phyloP scores from a whole-genome alignment of 768 basidiomycete genomes.

The Suillus subalutaceus region DNA sequence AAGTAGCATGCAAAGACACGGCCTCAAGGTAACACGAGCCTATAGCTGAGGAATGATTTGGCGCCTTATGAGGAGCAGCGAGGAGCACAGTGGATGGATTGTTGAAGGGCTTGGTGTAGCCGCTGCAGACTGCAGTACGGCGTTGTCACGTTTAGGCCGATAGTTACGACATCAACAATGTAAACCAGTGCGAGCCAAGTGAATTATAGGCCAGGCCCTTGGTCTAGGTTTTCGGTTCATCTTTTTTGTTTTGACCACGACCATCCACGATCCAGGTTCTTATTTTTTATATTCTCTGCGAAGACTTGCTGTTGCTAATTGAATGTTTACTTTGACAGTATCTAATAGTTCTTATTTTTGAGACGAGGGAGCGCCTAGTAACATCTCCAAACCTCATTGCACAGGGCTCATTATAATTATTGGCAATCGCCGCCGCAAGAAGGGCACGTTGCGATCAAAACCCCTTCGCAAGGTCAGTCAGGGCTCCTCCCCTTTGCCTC shows the following conservation, averaged over 20 bases:
- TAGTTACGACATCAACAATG: constrained; percentile 34
- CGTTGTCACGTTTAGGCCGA: constrained; percentile 13
- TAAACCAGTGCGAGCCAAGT: constrained; percentile 34
- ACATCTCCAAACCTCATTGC: constrained; percentile 22
- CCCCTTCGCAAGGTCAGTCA: constrained; percentile 46
- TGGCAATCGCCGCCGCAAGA: constrained; percentile 54
- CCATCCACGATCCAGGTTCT: constrained; percentile 17
- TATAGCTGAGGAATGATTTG: not conserved
- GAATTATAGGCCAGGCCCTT: not conserved
- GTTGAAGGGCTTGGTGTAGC: not conserved
- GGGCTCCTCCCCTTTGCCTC: constrained; percentile 61
- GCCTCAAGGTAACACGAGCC: not conserved
- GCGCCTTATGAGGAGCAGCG: not conserved
- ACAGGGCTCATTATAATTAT: constrained; percentile 37
- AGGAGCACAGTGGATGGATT: not conserved
- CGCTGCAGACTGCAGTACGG: not conserved
- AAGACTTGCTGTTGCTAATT: not conserved
- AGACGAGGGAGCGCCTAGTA: constrained; percentile 16
- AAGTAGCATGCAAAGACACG: not conserved
- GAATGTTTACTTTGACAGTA: constrained; percentile 19
- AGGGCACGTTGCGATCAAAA: constrained; percentile 86
- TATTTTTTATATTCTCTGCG: constrained; percentile 9
- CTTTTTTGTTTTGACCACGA: constrained; percentile 19
- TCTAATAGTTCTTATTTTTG: constrained; percentile 23
- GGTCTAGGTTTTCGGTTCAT: constrained; percentile 4